Conservation (phyloP, 2,329 filamentous ascomycete species). For the Epicoccum sorghinum region DNA sequence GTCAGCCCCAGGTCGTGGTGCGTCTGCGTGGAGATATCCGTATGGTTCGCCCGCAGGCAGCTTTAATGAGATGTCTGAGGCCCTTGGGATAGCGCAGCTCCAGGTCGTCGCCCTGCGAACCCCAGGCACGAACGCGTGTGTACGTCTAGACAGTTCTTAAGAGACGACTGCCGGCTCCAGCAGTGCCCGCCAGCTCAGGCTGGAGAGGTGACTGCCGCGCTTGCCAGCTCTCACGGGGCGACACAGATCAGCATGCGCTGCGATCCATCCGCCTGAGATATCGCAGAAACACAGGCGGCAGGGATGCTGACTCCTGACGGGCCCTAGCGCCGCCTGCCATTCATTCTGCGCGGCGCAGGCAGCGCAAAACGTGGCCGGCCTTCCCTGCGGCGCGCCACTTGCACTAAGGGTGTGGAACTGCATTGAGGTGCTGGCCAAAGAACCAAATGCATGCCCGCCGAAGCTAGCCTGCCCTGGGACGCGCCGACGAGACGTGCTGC, state of each 20-base stretch:
- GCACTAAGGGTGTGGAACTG: slow-evolving; percentile 15
- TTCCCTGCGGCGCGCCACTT: slow-evolving; percentile 17
- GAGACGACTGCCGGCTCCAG: not conserved
- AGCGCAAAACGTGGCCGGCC: slow-evolving; percentile 16
- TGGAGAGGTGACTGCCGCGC: slow-evolving; percentile 3
- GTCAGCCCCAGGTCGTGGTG: slow-evolving; percentile 13
- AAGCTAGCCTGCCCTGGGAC: slow-evolving; percentile 16
- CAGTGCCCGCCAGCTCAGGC: not conserved
- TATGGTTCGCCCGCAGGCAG: slow-evolving; percentile 10
- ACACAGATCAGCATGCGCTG: slow-evolving; percentile 13
- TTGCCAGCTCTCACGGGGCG: slow-evolving; percentile 12
- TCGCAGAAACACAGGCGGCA: slow-evolving; percentile 12
- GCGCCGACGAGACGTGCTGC: slow-evolving; percentile 18
- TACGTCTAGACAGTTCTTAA: not conserved
- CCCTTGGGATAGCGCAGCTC: slow-evolving; percentile 3
- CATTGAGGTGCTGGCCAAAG: slow-evolving; percentile 14
- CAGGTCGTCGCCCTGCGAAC: slow-evolving; percentile 16
- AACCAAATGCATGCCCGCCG: slow-evolving; percentile 15
- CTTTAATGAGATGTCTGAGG: slow-evolving; percentile 18
- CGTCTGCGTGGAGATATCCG: slow-evolving; percentile 13
- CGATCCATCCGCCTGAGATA: slow-evolving; percentile 4
- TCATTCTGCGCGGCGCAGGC: slow-evolving; percentile 8
- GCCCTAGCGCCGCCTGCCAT: slow-evolving; percentile 10
- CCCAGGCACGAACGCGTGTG: not conserved
- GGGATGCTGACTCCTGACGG: slow-evolving; percentile 18